phyloP scores from a whole-genome alignment of 495 filamentous ascomycete species.

The Penicillium longicatenatum region DNA sequence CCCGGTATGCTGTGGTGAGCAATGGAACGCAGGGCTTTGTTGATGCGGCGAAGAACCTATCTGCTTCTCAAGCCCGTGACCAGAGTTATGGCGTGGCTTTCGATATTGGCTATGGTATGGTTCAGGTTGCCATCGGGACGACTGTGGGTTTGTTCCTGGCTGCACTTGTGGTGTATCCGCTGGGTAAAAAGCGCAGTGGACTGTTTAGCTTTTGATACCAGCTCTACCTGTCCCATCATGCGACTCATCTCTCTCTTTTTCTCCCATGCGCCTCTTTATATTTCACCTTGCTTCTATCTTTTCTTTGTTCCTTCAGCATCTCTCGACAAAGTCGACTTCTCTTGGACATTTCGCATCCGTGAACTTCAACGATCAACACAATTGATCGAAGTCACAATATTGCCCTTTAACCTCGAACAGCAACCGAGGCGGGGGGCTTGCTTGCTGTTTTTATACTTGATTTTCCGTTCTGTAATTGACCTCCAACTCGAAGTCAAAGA shows the following conservation, averaged over 20 bases:
- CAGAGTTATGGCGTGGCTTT: slow-evolving; percentile 62
- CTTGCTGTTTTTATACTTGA: slow-evolving; percentile 9
- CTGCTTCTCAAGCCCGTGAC: slow-evolving; percentile 18
- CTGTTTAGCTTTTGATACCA: slow-evolving; percentile 75
- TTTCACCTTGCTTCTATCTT: not conserved
- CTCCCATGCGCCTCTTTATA: not conserved
- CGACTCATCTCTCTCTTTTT: not conserved
- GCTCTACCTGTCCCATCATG: not conserved
- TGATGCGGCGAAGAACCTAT: slow-evolving; percentile 44
- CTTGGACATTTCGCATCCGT: slow-evolving; percentile 10
- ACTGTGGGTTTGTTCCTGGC: slow-evolving; percentile 89
- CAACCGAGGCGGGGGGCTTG: slow-evolving; percentile 12
- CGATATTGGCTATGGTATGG: slow-evolving; percentile 82
- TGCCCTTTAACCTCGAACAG: slow-evolving; percentile 4
- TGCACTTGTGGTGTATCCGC: slow-evolving; percentile 83
- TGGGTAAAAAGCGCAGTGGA: slow-evolving; percentile 88
- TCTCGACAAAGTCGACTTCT: not conserved
- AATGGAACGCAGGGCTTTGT: slow-evolving; percentile 54
- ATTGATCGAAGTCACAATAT: not conserved
- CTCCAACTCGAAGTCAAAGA: not conserved
- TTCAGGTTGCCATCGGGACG: slow-evolving; percentile 91
- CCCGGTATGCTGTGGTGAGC: slow-evolving; percentile 46
- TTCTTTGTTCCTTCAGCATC: slow-evolving; percentile 6
- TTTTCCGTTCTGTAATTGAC: not conserved
- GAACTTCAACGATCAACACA: not conserved